phyloP scores from a whole-genome alignment of 495 filamentous ascomycete genomes.

The Penicillium herquei region DNA sequence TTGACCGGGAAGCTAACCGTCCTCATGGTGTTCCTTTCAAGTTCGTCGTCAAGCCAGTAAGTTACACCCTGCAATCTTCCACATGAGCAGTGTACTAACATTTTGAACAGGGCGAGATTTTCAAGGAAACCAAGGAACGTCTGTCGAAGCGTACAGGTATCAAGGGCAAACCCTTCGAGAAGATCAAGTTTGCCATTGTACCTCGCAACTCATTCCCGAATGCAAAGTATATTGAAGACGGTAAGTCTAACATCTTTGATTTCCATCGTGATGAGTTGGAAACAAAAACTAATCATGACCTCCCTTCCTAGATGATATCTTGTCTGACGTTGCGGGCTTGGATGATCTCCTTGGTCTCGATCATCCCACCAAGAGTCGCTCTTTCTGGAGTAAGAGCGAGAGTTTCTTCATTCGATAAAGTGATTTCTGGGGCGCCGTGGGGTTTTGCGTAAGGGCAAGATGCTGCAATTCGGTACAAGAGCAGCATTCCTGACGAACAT shows the following conservation, averaged over 20 bases:
- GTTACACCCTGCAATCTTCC: conserved; percentile 21
- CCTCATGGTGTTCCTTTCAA: conserved; percentile 83
- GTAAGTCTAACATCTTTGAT: conserved; percentile 49
- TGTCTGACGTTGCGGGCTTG: conserved; percentile 67
- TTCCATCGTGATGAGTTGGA: not conserved
- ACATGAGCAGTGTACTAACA: conserved; percentile 19
- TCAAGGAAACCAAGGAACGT: conserved; percentile 87
- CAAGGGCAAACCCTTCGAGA: conserved; percentile 97
- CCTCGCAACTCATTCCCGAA: conserved; percentile 66
- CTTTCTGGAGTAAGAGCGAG: conserved; percentile 59
- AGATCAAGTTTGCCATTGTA: conserved; percentile 92
- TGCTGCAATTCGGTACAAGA: conserved; percentile 27
- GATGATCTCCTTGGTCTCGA: conserved; percentile 90
- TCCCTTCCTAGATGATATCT: conserved; percentile 67
- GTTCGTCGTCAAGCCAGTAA: conserved; percentile 81
- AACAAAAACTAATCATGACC: conserved; percentile 15
- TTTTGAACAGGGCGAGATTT: conserved; percentile 66
- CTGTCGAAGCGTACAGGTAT: conserved; percentile 86
- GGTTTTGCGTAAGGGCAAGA: conserved; percentile 20
- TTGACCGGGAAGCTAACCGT: conserved; percentile 80
- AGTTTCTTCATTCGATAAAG: conserved; percentile 65
- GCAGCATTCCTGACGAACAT: conserved; percentile 21
- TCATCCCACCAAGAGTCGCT: conserved; percentile 72
- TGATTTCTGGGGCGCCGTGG: conserved; percentile 19
- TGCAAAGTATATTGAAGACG: conserved; percentile 82